Percentiles rank a stretch among this genome's conserved stretches.
These are phyloP conservation scores for Pseudopyricularia cyperi DNA, from an alignment of 2,329 filamentous ascomycete genomes.

Conservation along the genomic window DNA sequence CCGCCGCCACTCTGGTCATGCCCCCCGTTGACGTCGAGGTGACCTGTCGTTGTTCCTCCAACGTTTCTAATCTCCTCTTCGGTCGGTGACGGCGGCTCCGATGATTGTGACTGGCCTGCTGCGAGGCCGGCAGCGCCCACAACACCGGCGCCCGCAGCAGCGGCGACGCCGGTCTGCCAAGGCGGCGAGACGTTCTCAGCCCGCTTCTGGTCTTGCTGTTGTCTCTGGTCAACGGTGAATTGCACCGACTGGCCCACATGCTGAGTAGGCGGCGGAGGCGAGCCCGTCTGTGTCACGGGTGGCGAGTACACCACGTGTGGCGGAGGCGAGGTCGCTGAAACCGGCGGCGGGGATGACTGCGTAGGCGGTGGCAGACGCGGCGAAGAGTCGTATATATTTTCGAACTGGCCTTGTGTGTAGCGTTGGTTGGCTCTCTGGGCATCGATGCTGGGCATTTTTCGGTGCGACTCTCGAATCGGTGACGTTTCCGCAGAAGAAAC, in stretches of 20 bases:
- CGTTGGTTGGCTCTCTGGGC: conserved; percentile 8
- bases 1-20: conserved; percentile 1
- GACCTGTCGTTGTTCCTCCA: not conserved
- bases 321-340: not conserved
- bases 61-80: conserved; percentile 14
- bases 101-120: not conserved
- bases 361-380: not conserved
- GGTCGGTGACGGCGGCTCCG: conserved; percentile 19
- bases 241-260: not conserved
- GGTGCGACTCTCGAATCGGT: not conserved
- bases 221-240: not conserved
- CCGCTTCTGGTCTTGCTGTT: not conserved
- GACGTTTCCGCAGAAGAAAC: not conserved
- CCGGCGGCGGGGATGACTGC: not conserved
- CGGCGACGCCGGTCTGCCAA: not conserved
- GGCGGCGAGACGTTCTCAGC: not conserved
- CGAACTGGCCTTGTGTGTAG: conserved; percentile 8
- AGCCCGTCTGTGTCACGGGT: not conserved
- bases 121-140: not conserved
- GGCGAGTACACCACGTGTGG: not conserved
- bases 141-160: not conserved
- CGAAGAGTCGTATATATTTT: conserved; percentile 20
- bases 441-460: not conserved
- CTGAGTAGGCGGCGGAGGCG: not conserved
- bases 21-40: conserved; percentile 3